A percentile compares a stretch with the other conserved stretches of the same genome.
phyloP scores from a whole-genome alignment of 1,139 yeast species.

The Zygosaccharomyces pseudobailii region DNA sequence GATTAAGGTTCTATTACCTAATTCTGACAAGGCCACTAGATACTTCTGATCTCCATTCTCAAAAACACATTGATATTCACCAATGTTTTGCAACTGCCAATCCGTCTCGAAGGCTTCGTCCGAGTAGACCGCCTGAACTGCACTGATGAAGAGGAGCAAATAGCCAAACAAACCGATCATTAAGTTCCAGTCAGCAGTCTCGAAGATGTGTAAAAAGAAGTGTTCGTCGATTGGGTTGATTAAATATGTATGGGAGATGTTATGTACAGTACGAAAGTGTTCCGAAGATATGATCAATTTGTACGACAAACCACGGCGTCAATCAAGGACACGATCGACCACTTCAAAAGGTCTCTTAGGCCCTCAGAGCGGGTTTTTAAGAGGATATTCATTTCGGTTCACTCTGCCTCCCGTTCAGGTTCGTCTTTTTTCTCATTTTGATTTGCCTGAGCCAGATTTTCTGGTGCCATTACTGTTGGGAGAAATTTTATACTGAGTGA shows the following conservation, averaged over 20 bases:
- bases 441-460: conserved; percentile 4
- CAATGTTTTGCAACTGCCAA: conserved; percentile 33
- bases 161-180: conserved; percentile 4
- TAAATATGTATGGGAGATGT: conserved; percentile 1
- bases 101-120: conserved; percentile 35
- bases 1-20: conserved; percentile 19
- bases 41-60: conserved; percentile 10
- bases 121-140: conserved; percentile 28
- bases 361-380: not conserved
- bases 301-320: not conserved
- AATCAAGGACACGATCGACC: not conserved
- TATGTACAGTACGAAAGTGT: conserved; percentile 1
- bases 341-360: not conserved
- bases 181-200: not conserved
- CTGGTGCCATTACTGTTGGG: conserved; percentile 27
- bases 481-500: conserved; percentile 34
- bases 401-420: conserved; percentile 8
- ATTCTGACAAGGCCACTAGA: conserved; percentile 23
- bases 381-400: not conserved
- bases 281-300: not conserved
- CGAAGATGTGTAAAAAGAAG: too few relatives aligned
- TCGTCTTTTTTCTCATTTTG: conserved; percentile 7
- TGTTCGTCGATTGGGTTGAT: not conserved
- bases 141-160: conserved; percentile 3
- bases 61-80: conserved; percentile 25